A percentile compares a stretch with the other conserved stretches of the same genome.
Conservation (phyloP, 768 basidiomycete species). For the Hericium rajendrae region DNA sequence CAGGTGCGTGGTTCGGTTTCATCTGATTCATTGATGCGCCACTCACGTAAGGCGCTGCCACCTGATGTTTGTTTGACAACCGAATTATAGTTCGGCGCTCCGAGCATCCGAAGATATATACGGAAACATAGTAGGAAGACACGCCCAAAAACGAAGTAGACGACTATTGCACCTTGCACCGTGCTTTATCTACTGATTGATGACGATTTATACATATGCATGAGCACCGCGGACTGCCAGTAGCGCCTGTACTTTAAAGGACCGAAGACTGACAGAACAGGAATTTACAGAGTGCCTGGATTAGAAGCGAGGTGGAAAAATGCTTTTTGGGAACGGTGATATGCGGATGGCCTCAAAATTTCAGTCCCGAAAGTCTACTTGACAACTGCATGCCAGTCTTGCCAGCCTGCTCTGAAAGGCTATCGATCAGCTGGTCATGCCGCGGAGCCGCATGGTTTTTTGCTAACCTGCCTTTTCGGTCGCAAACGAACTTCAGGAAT, state of each 20-base stretch:
- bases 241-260: too few species aligned
- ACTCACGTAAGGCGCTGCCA: constrained; percentile 3
- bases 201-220: too few species aligned
- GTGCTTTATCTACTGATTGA: too few species aligned
- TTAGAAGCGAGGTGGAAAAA: too few species aligned
- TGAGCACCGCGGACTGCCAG: too few species aligned
- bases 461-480: neutral
- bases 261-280: too few species aligned
- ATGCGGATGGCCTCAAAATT: too few species aligned
- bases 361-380: neutral
- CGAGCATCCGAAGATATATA: constrained; percentile 14
- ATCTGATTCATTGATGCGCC: neutral
- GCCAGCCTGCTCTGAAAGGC: neutral
- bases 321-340: too few species aligned
- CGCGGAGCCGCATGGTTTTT: neutral
- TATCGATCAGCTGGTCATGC: neutral
- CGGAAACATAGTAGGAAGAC: constrained; percentile 2
- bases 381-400: neutral
- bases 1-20: constrained; percentile 37
- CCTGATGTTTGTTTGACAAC: neutral
- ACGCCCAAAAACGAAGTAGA: constrained; percentile 9
- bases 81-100: constrained; percentile 12
- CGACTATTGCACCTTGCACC: neutral
- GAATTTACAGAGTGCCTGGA: too few species aligned
- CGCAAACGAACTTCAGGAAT: neutral